Base-by-base conservation (phyloP, 2,329 filamentous ascomycete genomes). In the Venturia oleaginea region DNA sequence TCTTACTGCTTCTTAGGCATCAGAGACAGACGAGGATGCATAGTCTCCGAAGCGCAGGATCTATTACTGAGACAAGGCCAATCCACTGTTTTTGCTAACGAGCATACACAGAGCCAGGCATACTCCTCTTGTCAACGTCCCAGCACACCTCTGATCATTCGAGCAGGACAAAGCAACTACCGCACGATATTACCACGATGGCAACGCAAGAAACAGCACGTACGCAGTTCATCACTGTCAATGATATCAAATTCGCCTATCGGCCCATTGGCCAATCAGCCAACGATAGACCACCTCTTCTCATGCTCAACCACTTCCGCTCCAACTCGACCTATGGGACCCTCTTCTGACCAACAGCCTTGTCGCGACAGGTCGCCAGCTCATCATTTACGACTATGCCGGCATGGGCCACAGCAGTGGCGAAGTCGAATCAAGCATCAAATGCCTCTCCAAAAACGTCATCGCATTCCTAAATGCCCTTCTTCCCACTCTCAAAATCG, bases 351-450 rank as follows among this genome's bases (percentile, higher is more conserved):
- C 83, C 70, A 80, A 81, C 64, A 71, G 73, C 30, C 71, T 83
- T 22, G 42, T 46, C 42, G 76, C 78, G 1, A 68, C 71, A 1
- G 69, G 67, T 10, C 77, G 81, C 0, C 75, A 76, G 4, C 69
- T 83, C 22, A 69, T 83, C 34, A 72, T 81, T 46, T 74, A 80
- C 67, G 80, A 83, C 72, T 79, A 79, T 66, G 72, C 77, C 0
- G 81, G 81, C 37, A 75, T 81, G 10, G 81, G 81, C 4, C 75
- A 75, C 42, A 79, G 76, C 13, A 70, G 69, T 10, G 81, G 81
- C 40, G 60, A 71, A n/a, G 75, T 81, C 1, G 75, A 76, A 7
- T 70, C 74, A n/a, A 73, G 76, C 19, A 72, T 77, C 32, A 65
- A 66, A 37, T 74, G 71, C 2, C 76, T 78, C 66, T 76, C 76